These are phyloP conservation scores for Camelina hispida DNA, from an alignment of 345 rosid genomes.

Conservation along the genomic window DNA sequence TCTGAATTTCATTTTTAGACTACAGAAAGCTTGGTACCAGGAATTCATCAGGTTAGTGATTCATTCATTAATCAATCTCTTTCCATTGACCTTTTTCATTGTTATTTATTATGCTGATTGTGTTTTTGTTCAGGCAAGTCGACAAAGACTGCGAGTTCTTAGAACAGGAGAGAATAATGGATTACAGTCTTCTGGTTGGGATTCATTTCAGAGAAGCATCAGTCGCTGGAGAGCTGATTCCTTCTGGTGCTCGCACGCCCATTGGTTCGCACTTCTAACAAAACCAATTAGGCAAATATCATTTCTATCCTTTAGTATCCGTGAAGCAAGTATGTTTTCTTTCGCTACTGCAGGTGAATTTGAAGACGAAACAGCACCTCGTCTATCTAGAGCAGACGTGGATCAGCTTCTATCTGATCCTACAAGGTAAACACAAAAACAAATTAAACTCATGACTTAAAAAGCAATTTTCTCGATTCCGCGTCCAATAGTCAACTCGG, in stretches of 20 bases:
- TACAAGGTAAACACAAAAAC: conserved; percentile 36
- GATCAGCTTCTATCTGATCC: conserved; percentile 48
- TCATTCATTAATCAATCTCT: neutral
- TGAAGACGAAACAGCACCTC: conserved; percentile 45
- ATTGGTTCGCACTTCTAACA: conserved; percentile 25
- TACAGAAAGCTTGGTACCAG: conserved; percentile 87
- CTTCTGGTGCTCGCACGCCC: conserved; percentile 59
- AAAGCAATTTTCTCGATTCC: neutral
- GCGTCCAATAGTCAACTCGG: neutral
- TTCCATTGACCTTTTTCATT: neutral
- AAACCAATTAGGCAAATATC: neutral
- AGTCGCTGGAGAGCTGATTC: conserved; percentile 59
- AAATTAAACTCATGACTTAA: neutral
- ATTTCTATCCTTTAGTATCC: neutral
- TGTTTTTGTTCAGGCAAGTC: conserved; percentile 60
- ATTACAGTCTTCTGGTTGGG: conserved; percentile 90
- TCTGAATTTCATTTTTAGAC: conserved; percentile 78
- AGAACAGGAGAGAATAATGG: conserved; percentile 96
- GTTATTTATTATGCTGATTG: conserved; percentile 1
- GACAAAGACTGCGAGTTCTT: conserved; percentile 92
- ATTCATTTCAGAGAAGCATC: conserved; percentile 84
- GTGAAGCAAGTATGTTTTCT: neutral
- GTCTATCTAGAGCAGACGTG: conserved; percentile 46
- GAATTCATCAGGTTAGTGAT: conserved; percentile 76
- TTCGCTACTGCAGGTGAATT: conserved; percentile 32